These are phyloP conservation scores for Leccinum subrobustum DNA, from an alignment of 1,284 basidiomycete genomes.

Conservation along the genomic window DNA sequence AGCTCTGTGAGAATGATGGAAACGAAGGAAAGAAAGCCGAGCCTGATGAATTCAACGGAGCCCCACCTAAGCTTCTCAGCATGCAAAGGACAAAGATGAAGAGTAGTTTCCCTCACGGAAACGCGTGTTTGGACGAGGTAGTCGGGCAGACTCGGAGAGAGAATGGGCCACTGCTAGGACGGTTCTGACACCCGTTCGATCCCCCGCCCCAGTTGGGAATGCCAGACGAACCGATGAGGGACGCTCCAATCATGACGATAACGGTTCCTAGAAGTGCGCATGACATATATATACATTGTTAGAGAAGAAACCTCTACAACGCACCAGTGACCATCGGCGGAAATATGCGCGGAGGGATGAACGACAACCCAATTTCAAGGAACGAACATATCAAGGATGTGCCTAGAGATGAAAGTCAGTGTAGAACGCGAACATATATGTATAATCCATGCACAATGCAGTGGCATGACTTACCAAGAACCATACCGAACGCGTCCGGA, in stretches of 20 bases:
- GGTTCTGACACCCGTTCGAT: conserved; percentile 61
- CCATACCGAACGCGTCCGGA: no score
- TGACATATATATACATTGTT: no score
- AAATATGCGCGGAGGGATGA: no score
- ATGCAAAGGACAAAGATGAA: conserved; percentile 20
- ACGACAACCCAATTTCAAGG: no score
- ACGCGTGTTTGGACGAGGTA: conserved; percentile 57
- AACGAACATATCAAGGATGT: no score
- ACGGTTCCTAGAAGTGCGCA: no score
- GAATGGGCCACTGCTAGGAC: conserved; percentile 56
- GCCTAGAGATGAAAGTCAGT: no score
- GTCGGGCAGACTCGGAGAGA: conserved; percentile 49
- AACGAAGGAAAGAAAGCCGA: conserved; percentile 82
- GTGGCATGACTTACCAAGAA: no score
- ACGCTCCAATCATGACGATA: conserved; percentile 45
- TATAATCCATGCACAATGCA: no score
- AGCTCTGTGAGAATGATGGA: conserved; percentile 76
- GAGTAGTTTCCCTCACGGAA: conserved; percentile 31
- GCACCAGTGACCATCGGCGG: no score
- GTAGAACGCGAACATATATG: no score
- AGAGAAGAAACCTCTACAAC: no score
- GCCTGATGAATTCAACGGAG: conserved; percentile 78
- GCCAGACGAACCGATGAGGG: conserved; percentile 72
- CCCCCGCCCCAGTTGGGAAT: conserved; percentile 84
- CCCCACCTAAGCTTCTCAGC: conserved; percentile 54